Evolutionary conservation across 2,329 filamentous ascomycete genomes (phyloP).

Genomic region (Venturia effusa): DNA sequence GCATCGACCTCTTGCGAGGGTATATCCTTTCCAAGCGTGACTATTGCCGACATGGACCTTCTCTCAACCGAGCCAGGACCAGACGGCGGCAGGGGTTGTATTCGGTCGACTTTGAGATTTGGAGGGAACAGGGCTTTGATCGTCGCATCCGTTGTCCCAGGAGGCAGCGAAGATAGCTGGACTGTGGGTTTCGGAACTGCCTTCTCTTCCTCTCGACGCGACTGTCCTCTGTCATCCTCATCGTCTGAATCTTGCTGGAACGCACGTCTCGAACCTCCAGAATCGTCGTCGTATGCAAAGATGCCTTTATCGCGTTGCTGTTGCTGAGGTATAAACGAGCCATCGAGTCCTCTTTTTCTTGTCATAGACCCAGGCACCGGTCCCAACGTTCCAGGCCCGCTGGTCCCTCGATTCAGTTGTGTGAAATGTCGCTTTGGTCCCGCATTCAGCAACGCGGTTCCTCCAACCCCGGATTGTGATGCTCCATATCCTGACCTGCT

Average conservation of each 20-base stretch:
- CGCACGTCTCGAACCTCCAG: conserved; percentile 25
- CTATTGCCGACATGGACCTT: conserved; percentile 66
- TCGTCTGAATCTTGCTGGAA: conserved; percentile 28
- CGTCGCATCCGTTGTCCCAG: conserved; percentile 37
- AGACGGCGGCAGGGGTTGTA: conserved; percentile 54
- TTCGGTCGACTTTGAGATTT: conserved; percentile 56
- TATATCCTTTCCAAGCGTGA: conserved; percentile 70
- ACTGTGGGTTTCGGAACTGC: conserved; percentile 44
- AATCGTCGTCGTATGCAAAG: conserved; percentile 29
- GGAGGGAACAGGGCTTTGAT: conserved; percentile 39
- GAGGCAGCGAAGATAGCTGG: conserved; percentile 43
- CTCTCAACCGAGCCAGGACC: conserved; percentile 47
- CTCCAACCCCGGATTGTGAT: conserved; percentile 35
- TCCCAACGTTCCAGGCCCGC: conserved; percentile 40
- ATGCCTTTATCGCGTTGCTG: conserved; percentile 21
- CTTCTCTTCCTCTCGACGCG: conserved; percentile 33
- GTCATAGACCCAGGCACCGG: conserved; percentile 30
- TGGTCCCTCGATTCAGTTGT: conserved; percentile 30
- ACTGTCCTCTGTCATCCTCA: conserved; percentile 30
- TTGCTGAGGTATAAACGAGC: conserved; percentile 22
- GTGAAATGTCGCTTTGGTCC: conserved; percentile 47
- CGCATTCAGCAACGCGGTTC: conserved; percentile 16
- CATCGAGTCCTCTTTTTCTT: conserved; percentile 34
- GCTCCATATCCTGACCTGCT: conserved; percentile 9
- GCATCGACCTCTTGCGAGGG: conserved; percentile 74